Percentiles rank a stretch among this genome's conserved stretches.
Conservation (phyloP, 2,329 filamentous ascomycete genomes). For the Ilyonectria sp. region DNA sequence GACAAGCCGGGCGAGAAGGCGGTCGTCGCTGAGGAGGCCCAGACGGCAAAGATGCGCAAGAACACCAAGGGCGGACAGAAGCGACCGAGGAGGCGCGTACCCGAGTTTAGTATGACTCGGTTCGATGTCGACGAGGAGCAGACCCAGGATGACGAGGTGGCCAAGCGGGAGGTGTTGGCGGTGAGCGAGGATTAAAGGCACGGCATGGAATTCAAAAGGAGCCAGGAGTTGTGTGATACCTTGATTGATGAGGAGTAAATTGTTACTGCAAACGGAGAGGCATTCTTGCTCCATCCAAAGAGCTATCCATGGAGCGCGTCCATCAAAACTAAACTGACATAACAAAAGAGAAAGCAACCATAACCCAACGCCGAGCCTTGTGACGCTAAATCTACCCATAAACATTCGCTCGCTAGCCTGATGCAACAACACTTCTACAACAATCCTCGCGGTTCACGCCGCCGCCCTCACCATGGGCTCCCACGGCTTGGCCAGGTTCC, state of each 20-base stretch:
- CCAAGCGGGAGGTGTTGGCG: conserved; percentile 43
- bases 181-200: conserved; percentile 44
- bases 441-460: conserved; percentile 41
- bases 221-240: conserved; percentile 51
- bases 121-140: conserved; percentile 64
- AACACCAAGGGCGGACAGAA: conserved; percentile 53
- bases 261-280: conserved; percentile 38
- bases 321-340: conserved; percentile 19
- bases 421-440: conserved; percentile 4
- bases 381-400: conserved; percentile 5
- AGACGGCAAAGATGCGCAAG: conserved; percentile 56
- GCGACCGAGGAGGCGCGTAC: conserved; percentile 56
- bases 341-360: conserved; percentile 30
- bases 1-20: conserved; percentile 75
- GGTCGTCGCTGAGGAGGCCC: conserved; percentile 63
- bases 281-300: conserved; percentile 37
- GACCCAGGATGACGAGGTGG: conserved; percentile 40
- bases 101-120: conserved; percentile 71
- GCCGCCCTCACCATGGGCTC: conserved; percentile 60
- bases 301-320: conserved; percentile 15
- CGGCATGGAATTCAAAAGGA: conserved; percentile 42
- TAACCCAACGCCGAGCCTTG: conserved; percentile 33
- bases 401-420: background rate
- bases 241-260: conserved; percentile 46
- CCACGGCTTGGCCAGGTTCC: conserved; percentile 59